phyloP scores from a whole-genome alignment of 805 yeast species.

The Lipomyces yamadae region DNA sequence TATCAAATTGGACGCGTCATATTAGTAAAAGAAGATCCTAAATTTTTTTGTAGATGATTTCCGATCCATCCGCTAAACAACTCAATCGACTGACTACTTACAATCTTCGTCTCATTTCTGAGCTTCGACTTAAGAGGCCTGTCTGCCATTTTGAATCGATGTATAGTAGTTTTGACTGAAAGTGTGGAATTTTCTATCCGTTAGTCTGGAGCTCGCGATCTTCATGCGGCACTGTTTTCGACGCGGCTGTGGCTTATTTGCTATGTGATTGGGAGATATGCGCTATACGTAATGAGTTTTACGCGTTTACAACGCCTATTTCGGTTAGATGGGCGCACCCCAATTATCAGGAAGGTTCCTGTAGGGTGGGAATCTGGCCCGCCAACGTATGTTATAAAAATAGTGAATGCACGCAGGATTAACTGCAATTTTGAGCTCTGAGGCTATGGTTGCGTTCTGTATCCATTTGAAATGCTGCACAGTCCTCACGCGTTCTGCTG shows the following conservation, averaged over 20 bases:
- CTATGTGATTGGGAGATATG: background rate
- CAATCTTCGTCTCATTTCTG: conserved; percentile 30
- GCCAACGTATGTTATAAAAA: background rate
- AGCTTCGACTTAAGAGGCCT: conserved; percentile 25
- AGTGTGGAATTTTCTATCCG: background rate
- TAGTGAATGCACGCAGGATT: background rate
- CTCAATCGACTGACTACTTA: conserved; percentile 7
- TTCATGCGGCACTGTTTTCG: background rate
- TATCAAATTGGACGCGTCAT: conserved; percentile 9
- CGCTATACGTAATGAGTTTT: background rate
- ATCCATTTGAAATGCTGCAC: background rate
- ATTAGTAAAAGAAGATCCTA: background rate
- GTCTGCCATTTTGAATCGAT: conserved; percentile 27
- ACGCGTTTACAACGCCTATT: background rate
- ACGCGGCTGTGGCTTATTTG: background rate
- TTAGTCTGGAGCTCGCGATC: background rate
- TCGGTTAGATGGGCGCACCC: too few species aligned
- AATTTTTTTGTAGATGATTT: background rate
- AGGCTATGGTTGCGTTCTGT: background rate
- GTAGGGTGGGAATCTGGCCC: too few species aligned
- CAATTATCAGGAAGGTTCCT: too few species aligned
- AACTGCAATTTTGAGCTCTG: background rate
- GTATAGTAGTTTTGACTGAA: background rate
- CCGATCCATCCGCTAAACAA: background rate
- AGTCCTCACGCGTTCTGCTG: background rate